phyloP scores from a whole-genome alignment of 2,329 filamentous ascomycete species.

The Rhytidhysteron rufulum region DNA sequence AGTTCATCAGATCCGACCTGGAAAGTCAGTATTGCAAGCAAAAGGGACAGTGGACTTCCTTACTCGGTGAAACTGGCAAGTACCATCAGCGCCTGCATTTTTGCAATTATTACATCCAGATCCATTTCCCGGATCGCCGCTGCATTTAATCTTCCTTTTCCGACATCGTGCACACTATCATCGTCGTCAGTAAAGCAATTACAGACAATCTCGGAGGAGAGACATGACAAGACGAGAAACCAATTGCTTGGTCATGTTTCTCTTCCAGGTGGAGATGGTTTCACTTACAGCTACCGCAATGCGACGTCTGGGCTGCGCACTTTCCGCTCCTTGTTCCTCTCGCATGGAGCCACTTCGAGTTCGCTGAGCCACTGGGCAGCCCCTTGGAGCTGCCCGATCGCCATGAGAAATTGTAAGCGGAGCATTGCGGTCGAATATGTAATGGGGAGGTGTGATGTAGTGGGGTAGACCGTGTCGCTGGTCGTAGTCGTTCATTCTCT shows the following conservation, averaged over 20 bases:
- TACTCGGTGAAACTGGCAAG: slow-evolving; percentile 80
- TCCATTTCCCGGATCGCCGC: slow-evolving; percentile 75
- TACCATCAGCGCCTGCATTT: slow-evolving; percentile 60
- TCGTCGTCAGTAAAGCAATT: neutral
- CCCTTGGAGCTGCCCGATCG: slow-evolving; percentile 20
- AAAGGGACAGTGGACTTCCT: slow-evolving; percentile 1
- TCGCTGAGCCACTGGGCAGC: slow-evolving; percentile 18
- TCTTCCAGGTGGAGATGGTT: neutral
- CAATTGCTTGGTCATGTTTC: neutral
- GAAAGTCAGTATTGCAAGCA: neutral
- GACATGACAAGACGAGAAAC: no score
- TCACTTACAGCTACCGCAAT: slow-evolving; percentile 43
- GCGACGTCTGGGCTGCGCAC: slow-evolving; percentile 43
- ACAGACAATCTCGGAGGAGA: no score
- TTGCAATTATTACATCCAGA: slow-evolving; percentile 79
- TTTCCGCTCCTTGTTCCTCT: slow-evolving; percentile 29
- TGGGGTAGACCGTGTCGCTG: neutral
- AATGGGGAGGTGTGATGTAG: slow-evolving; percentile 11
- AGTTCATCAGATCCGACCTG: slow-evolving; percentile 31
- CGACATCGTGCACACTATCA: slow-evolving; percentile 80
- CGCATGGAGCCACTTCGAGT: slow-evolving; percentile 7
- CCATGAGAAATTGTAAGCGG: slow-evolving; percentile 15
- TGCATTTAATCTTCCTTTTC: slow-evolving; percentile 92
- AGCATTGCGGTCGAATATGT: slow-evolving; percentile 23
- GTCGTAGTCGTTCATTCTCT: slow-evolving; percentile 11